Base-by-base conservation (phyloP, 1,139 yeast genomes). In the Hemisphaericaspora xylofermentans region DNA sequence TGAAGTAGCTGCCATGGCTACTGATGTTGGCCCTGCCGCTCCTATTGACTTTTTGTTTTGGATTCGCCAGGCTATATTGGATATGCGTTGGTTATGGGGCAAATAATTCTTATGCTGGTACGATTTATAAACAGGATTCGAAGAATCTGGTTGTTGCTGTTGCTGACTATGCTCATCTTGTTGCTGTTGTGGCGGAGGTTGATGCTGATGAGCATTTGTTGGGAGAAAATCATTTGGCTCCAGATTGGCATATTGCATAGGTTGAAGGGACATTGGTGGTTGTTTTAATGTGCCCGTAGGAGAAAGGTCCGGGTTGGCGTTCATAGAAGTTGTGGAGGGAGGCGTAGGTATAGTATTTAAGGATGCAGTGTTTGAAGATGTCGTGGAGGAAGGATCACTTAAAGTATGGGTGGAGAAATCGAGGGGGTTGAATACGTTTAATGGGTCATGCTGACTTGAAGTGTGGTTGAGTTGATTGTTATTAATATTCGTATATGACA, bases 11-110 rank as follows among this genome's bases (percentile, higher is more conserved):
- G 29, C 15, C 16, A 26, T 26, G 9, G 34, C 6, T 30, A 8
- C 18, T 19, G 37, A 3, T 7, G 37, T 5, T n/a, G 30, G 27
- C 10, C 14, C 15, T 9, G 38, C 3, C 14, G 31, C 15, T 7
- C 16, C 26, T 16, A 43, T 34, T 36, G 59, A 33, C 49, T 71
- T 71, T 35, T 56, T 57, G 51, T 68, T 71, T 40, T 71, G 75
- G 42, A 72, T 70, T 43, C 78, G 56, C 76, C 76, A 71, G 6
- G 78, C 77, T 19, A 72, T 63, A 52, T 72, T 72, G 33, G 71
- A 61, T 19, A 72, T 70, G 37, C 78, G 56, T 45, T 67, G 63
- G 51, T 66, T 66, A 51, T 72, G 72, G 10, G 78, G 78, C 42
- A 72, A 55, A 48, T 68, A 71, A 42, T 54, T 55, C 53, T 71